Percentiles rank a stretch among this genome's conserved stretches.
Conservation (phyloP, 495 filamentous ascomycete species). For the Penicillium fimorum region DNA sequence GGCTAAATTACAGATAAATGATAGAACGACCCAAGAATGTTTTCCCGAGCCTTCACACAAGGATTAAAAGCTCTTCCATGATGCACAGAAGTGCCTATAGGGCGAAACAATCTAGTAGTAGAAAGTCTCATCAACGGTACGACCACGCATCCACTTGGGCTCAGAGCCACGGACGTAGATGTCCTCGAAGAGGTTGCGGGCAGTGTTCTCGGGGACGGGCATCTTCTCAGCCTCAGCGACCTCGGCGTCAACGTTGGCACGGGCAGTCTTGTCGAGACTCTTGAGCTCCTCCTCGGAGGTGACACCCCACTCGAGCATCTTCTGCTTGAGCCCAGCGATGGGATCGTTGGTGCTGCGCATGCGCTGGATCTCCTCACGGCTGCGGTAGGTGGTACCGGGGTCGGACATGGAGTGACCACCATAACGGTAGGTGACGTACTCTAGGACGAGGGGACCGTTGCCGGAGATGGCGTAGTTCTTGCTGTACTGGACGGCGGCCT, state of each 20-base stretch:
- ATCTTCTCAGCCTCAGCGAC: constrained; percentile 87
- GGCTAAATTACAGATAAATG: constrained; percentile 39
- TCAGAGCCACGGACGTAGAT: constrained; percentile 93
- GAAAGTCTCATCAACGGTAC: constrained; percentile 89
- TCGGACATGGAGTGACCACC: constrained; percentile 99
- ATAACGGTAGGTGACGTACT: constrained; percentile 99
- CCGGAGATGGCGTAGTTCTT: constrained; percentile 77
- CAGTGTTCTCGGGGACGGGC: constrained; percentile 68
- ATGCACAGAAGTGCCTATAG: constrained; percentile 6
- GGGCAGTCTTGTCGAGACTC: constrained; percentile 87
- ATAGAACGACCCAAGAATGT: constrained; percentile 20
- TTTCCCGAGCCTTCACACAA: constrained; percentile 11
- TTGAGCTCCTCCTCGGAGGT: constrained; percentile 96
- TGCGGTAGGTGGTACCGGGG: constrained; percentile 97
- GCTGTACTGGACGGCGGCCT: constrained; percentile 89
- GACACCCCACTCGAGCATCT: constrained; percentile 93
- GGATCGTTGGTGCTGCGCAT: constrained; percentile 99
- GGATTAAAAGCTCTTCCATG: constrained; percentile 18
- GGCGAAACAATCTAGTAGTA: constrained; percentile 61
- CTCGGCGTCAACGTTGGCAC: constrained; percentile 80
- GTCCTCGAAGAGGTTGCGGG: constrained; percentile 88
- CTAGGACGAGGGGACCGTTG: constrained; percentile 90
- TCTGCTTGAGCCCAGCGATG: constrained; percentile 96
- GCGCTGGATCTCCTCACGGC: constrained; percentile 97
- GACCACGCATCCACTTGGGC: constrained; percentile 85